phyloP scores from a whole-genome alignment of 305 asterid species.

The Rubia occidens region DNA sequence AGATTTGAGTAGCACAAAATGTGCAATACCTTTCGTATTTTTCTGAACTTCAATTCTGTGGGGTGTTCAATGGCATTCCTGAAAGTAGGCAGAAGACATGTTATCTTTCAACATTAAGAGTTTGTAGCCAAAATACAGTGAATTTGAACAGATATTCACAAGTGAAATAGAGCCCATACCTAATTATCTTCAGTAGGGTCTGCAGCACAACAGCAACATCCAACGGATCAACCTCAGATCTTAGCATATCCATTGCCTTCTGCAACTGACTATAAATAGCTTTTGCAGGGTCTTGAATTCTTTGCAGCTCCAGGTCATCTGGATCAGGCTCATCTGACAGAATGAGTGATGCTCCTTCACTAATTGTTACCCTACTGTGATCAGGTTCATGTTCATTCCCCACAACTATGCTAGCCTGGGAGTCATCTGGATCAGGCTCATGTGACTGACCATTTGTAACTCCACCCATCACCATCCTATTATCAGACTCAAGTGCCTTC shows the following conservation, averaged over 20 bases:
- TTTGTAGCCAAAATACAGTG: neutral
- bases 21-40: slow-evolving; percentile 58
- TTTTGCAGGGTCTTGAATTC: slow-evolving; percentile 76
- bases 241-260: slow-evolving; percentile 53
- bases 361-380: slow-evolving; percentile 7
- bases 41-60: slow-evolving; percentile 64
- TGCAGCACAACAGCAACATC: slow-evolving; percentile 39
- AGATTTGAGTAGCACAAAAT: neutral
- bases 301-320: slow-evolving; percentile 58
- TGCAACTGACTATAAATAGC: slow-evolving; percentile 50
- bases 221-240: slow-evolving; percentile 44
- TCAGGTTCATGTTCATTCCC: slow-evolving; percentile 28
- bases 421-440: neutral
- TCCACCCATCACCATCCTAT: slow-evolving; percentile 7
- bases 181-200: slow-evolving; percentile 53
- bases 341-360: neutral
- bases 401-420: slow-evolving; percentile 9
- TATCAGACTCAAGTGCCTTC: slow-evolving; percentile 28
- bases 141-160: neutral
- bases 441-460: slow-evolving; percentile 16
- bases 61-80: slow-evolving; percentile 85
- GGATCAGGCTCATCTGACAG: slow-evolving; percentile 37
- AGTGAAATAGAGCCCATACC: slow-evolving; percentile 21
- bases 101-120: slow-evolving; percentile 14
- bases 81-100: slow-evolving; percentile 25